Evolutionary conservation across 2,329 filamentous ascomycete genomes (phyloP).

Genomic region (Fusarium fujikuroi): DNA sequence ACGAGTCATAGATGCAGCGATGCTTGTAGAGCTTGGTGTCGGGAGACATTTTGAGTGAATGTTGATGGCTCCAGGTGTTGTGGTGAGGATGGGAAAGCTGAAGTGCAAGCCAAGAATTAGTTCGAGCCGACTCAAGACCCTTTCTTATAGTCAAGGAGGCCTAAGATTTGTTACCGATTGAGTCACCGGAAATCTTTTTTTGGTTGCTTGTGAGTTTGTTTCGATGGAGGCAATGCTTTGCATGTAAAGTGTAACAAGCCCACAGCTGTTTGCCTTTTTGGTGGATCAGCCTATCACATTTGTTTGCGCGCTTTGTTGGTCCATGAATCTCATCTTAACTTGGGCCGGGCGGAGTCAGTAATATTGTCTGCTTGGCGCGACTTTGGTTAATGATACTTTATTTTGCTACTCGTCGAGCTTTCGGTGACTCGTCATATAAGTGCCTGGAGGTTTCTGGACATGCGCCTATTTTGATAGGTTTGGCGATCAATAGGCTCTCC

Average conservation of each 20-base stretch:
- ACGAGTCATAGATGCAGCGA: background rate
- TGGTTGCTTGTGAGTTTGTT: background rate
- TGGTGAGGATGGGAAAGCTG: background rate
- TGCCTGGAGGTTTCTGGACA: fast-evolving
- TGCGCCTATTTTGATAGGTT: background rate
- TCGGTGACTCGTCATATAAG: fast-evolving
- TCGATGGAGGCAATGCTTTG: background rate
- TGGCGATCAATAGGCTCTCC: fast-evolving
- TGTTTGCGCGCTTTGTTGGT: background rate
- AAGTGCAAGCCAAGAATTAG: background rate
- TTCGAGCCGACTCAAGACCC: background rate
- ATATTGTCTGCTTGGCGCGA: fast-evolving
- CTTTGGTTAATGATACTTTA: fast-evolving
- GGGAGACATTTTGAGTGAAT: background rate
- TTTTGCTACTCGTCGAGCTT: background rate
- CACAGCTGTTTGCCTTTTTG: background rate
- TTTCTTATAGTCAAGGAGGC: background rate
- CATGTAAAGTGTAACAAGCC: background rate
- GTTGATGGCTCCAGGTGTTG: background rate
- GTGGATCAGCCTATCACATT: background rate
- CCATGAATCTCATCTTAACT: no score
- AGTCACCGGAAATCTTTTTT: background rate
- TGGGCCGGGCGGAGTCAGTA: fast-evolving
- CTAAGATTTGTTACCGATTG: background rate
- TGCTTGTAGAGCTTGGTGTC: slow-evolving; percentile 13